Conservation (phyloP, 163 green algal species). For the Coccomyxa subellipsoidea region DNA sequence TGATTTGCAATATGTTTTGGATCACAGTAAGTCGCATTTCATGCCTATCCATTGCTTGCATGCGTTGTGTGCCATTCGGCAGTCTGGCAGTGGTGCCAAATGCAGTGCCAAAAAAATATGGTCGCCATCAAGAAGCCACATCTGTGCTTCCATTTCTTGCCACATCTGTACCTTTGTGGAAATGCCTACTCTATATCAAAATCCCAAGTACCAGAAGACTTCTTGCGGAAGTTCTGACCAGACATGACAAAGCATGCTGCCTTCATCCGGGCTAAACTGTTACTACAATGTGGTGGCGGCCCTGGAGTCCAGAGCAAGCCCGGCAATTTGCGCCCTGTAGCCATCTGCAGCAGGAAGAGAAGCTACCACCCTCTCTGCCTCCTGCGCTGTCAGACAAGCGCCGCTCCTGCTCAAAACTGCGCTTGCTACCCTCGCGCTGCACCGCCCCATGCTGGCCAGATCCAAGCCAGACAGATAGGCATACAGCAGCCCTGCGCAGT, state of each 20-base stretch:
- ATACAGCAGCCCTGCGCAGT: constrained; percentile 77
- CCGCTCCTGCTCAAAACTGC: constrained; percentile 63
- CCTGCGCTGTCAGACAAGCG: constrained; percentile 44
- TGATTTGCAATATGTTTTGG: no score
- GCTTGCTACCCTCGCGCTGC: constrained; percentile 48
- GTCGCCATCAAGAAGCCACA: no score
- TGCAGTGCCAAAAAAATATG: no score
- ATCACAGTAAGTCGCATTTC: no score
- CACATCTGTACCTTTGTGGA: no score
- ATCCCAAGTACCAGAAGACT: not conserved
- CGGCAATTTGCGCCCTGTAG: not conserved
- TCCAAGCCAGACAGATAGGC: constrained; percentile 54
- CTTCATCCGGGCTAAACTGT: no score
- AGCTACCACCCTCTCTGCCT: constrained; percentile 32
- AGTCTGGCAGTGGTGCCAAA: no score
- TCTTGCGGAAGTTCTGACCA: no score
- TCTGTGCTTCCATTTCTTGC: no score
- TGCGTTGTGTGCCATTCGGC: no score
- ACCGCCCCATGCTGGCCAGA: constrained; percentile 50
- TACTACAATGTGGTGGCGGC: not conserved
- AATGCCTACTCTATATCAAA: not conserved
- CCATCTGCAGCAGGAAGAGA: not conserved
- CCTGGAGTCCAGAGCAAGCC: not conserved
- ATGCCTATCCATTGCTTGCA: no score
- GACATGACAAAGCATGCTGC: no score